Base-by-base conservation (phyloP, 108 stramenopile genomes). In the Mayamaea pseudoterrestris region DNA sequence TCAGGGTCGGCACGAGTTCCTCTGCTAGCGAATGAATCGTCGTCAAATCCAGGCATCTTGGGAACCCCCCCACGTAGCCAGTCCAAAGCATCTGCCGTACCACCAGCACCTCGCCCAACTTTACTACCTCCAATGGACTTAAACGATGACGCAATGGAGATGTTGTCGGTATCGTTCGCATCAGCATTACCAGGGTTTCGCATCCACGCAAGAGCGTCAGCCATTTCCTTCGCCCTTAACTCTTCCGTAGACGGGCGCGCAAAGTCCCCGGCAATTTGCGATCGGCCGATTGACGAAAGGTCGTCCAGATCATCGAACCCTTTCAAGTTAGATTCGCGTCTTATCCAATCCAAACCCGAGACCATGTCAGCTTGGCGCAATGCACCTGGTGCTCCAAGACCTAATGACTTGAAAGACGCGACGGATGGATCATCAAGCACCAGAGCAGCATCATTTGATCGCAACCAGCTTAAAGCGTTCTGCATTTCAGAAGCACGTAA, bases 131-230 rank as follows among this genome's bases (percentile, higher is more conserved):
- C 60, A 20, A 53, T 14, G 2, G 16, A 47, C 3, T 57, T 5
- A 13, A 61, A 31, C 22, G 44, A 44, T 5, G 18, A 18, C 4
- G 24, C 24, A 21, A 26, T n/a, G 22, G 44, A 44, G 23, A 56
- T 54, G 25, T 46, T 55, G 17, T 41, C 55, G 14, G 50, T 61
- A 23, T 44, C 67, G 30, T 70, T 64, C 20, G 43, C 48, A n/a
- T n/a, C n/a, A n/a, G n/a, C n/a, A n/a, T n/a, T n/a, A n/a, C n/a
- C n/a, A n/a, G n/a, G n/a, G n/a, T n/a, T n/a, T 12, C 69, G 62
- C 36, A 70, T 22, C 63, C 63, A 70, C 22, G 54, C 62, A 23
- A 70, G 21, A 2, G 69, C 69, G n/a, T 57, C 57, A 26, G 25
- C 57, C 69, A 70, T 70, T 41, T 62, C 21, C 3, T 16, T n/a